These are phyloP conservation scores for Suillus hirtellus DNA, from an alignment of 768 basidiomycete species.

Conservation along the genomic window DNA sequence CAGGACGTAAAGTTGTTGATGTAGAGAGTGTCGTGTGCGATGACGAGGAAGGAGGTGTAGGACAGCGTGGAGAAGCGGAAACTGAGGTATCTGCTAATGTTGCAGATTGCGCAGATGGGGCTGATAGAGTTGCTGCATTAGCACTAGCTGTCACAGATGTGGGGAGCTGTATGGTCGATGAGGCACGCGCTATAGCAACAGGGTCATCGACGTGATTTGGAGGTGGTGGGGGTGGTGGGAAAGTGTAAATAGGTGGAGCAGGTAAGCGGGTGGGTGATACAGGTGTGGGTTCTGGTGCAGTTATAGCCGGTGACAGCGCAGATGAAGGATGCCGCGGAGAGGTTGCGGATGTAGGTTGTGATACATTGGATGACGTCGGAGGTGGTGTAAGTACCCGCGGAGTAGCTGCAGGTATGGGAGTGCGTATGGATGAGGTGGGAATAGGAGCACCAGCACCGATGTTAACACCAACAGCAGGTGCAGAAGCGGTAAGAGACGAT, in stretches of 20 bases:
- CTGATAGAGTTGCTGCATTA: background rate
- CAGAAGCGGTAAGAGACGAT: background rate
- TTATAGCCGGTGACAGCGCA: background rate
- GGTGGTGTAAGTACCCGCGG: background rate
- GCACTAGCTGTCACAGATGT: background rate
- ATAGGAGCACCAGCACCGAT: background rate
- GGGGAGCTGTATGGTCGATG: background rate
- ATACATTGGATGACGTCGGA: background rate
- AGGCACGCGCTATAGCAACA: background rate
- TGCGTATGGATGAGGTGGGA: background rate
- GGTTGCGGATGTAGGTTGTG: background rate
- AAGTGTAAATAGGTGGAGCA: slow-evolving; percentile 4
- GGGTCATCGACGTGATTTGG: background rate
- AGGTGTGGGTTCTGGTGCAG: background rate
- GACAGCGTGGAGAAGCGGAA: background rate
- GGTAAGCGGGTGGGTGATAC: background rate
- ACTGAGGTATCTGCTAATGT: background rate
- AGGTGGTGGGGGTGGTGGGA: slow-evolving; percentile 2
- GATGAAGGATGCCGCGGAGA: background rate
- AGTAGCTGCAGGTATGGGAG: background rate
- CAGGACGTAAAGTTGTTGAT: background rate
- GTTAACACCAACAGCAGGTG: background rate
- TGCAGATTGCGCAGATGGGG: too few species aligned
- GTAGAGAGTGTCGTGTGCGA: background rate
- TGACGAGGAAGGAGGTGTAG: background rate